phyloP scores from a whole-genome alignment of 176 grass and related monocot species.

The Zea luxurians region DNA sequence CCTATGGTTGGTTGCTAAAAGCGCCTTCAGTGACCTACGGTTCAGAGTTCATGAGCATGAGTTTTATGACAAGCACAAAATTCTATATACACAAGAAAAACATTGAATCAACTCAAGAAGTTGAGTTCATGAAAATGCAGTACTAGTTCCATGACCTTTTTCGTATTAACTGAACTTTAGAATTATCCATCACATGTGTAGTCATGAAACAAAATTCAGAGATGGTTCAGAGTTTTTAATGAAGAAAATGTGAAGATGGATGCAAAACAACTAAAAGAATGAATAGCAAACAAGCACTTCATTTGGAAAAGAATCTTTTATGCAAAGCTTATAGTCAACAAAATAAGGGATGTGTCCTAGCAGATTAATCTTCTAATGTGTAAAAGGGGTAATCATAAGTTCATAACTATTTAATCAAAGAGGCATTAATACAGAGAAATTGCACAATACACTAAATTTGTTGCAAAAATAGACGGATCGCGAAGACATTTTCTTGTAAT shows the following conservation, averaged over 20 bases:
- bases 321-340: constrained; percentile 15
- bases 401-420: not conserved
- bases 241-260: not conserved
- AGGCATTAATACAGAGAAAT: not conserved
- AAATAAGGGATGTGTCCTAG: not conserved
- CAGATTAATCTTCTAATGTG: not conserved
- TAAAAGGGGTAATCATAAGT: not conserved
- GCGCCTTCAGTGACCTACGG: no score
- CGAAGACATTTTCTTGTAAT: not conserved
- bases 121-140: constrained; percentile 21
- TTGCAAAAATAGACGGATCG: not conserved
- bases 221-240: not conserved
- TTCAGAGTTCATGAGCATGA: no score
- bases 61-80: constrained; percentile 15
- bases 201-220: constrained; percentile 58
- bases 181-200: constrained; percentile 57
- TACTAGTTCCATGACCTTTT: constrained; percentile 60
- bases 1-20: no score
- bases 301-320: not conserved
- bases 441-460: not conserved
- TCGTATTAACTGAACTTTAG: constrained; percentile 65
- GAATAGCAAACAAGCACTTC: no score
- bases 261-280: not conserved
- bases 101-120: constrained; percentile 20
- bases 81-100: constrained; percentile 3